phyloP scores from a whole-genome alignment of 1,284 basidiomycete genomes.

The Tilletia horrida region DNA sequence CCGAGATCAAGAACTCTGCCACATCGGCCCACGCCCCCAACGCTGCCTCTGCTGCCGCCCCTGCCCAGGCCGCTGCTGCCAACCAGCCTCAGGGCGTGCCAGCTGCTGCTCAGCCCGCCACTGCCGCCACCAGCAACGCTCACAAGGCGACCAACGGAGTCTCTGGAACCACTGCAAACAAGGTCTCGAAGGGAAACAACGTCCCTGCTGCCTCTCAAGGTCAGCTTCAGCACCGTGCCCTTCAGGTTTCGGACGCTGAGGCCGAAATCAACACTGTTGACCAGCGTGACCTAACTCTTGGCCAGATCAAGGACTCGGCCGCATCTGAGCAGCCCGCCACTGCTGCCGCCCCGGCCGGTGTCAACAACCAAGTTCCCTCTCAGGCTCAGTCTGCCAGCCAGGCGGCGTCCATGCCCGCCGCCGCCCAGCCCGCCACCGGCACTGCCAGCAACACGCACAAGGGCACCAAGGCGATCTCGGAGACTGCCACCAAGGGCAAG shows the following conservation, averaged over 20 bases:
- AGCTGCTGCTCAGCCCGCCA: no score
- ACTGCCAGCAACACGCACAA: background rate
- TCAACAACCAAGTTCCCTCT: background rate
- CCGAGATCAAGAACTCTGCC: background rate
- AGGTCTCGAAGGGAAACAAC: background rate
- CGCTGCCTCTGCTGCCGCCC: background rate
- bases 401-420: slow-evolving; percentile 1
- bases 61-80: background rate
- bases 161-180: background rate
- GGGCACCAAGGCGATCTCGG: no score
- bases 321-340: background rate
- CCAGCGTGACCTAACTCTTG: background rate
- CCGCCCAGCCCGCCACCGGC: background rate
- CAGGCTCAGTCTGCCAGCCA: background rate
- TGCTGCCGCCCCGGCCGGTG: background rate
- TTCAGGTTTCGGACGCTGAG: background rate
- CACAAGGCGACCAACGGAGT: background rate
- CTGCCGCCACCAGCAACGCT: no score
- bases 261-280: background rate
- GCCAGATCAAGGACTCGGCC: background rate
- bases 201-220: background rate
- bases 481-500: no score
- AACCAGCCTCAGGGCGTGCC: no score
- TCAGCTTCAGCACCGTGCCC: background rate
- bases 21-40: background rate